A percentile compares a stretch with the other conserved stretches of the same genome.
Conservation (phyloP, 306 rosid species). For the Vachellia pachyceras region DNA sequence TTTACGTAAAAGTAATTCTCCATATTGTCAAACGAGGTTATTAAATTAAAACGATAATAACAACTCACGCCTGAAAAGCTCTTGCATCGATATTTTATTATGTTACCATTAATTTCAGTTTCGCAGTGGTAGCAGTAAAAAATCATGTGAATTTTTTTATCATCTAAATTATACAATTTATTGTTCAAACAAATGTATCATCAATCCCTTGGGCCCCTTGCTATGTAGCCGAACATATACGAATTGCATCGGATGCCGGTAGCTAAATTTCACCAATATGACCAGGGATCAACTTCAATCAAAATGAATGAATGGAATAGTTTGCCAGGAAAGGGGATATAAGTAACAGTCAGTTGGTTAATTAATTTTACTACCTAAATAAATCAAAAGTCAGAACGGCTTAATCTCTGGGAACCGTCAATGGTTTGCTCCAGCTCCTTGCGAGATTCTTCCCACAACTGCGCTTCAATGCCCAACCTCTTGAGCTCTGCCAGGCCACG, state of each 20-base stretch:
- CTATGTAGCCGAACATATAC: neutral
- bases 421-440: slow-evolving; percentile 57
- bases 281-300: neutral
- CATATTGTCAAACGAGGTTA: too few species aligned
- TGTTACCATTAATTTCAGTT: too few species aligned
- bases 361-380: too few species aligned
- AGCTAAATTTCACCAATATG: too few species aligned
- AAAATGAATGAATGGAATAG: neutral
- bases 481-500: slow-evolving; percentile 75
- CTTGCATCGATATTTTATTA: too few species aligned
- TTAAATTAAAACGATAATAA: too few species aligned
- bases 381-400: slow-evolving; percentile 63
- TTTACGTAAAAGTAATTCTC: too few species aligned
- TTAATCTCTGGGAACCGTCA: slow-evolving; percentile 32
- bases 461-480: slow-evolving; percentile 81
- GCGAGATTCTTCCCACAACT: slow-evolving; percentile 86
- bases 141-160: too few species aligned
- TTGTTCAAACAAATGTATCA: neutral
- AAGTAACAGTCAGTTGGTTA: too few species aligned
- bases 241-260: neutral
- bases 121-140: too few species aligned
- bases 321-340: neutral
- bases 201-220: neutral
- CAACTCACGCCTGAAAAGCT: too few species aligned
- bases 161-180: too few species aligned